Base-by-base conservation (phyloP, 345 rosid species). In the Dovyalis caffra region DNA sequence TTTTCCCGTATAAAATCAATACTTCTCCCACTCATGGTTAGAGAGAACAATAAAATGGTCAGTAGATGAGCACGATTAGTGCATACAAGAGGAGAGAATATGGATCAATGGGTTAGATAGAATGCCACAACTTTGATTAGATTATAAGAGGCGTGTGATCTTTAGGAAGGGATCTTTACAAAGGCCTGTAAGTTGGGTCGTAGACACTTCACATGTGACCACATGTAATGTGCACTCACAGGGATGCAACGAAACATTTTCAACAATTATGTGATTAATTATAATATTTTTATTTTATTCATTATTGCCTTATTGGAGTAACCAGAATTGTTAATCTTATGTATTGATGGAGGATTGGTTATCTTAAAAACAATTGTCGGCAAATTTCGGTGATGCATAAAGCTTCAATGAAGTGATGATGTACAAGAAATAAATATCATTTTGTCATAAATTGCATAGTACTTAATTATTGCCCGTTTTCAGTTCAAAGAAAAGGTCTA, bases 131-230 rank as follows among this genome's bases (percentile, higher is more conserved):
- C 65, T 62, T 43, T 28, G 70, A 74, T 35, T 34, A 75, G 62
- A 69, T 76, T 33, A 32, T 29, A 40, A 61, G 38, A 60, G 45
- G 63, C 73, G 62, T 69, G 43, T 61, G 60, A 61, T 62, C 61
- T 23, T 69, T 51, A 33, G 45, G 61, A 62, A 16, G 34, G 47
- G 43, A 61, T 43, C 78, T n/a, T n/a, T n/a, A n/a, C n/a, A n/a
- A n/a, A n/a, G n/a, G n/a, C 32, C 23, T 18, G 2, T 34, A 4
- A 62, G 40, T 43, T 31, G 18, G 47, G 68, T 61, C 73, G 68
- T 68, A 43, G 34, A 68, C 73, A 68, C 57, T 61, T 61, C 73
- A 75, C 73, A 66, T 40, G 68, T n/a, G 47, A 43, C 76, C 69
- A 73, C 61, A 34, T 68, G 78, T 60, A n/a, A 58, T 58, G 61